A percentile compares a stretch with the other conserved stretches of the same genome.
phyloP scores from a whole-genome alignment of 1,139 yeast species.

The Saccharomyces hybrid region DNA sequence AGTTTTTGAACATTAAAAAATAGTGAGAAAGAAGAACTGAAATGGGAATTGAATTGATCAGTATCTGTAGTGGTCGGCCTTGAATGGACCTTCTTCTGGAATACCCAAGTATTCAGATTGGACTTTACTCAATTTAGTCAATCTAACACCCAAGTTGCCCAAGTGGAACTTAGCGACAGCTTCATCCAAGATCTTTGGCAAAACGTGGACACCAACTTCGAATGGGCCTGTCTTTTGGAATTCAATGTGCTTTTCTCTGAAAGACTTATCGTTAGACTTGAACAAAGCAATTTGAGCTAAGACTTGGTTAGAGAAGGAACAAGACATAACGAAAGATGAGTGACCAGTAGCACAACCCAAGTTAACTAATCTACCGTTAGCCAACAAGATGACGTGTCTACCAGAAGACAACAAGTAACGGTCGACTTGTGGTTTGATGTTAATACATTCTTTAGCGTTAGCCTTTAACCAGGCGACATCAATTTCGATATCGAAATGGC shows the following conservation, averaged over 20 bases:
- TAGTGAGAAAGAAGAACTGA: not conserved
- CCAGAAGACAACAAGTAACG: constrained; percentile 88
- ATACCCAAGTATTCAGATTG: constrained; percentile 96
- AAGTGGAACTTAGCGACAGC: constrained; percentile 98
- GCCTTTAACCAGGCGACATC: constrained; percentile 98
- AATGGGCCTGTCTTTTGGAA: constrained; percentile 91
- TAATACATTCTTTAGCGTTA: constrained; percentile 81
- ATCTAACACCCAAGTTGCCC: constrained; percentile 88
- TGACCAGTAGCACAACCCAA: constrained; percentile 99
- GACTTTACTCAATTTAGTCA: constrained; percentile 65
- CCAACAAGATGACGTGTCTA: constrained; percentile 91
- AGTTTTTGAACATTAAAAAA: constrained; percentile 8
- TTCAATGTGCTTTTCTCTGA: constrained; percentile 80
- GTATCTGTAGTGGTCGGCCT: constrained; percentile 98
- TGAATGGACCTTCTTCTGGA: constrained; percentile 94
- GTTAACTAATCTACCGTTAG: constrained; percentile 99
- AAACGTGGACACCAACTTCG: constrained; percentile 86
- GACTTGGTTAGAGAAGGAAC: constrained; percentile 99
- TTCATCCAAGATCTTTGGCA: constrained; percentile 98
- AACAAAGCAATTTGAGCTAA: constrained; percentile 97
- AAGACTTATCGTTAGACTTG: constrained; percentile 78
- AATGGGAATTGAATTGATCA: constrained; percentile 34
- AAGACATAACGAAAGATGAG: constrained; percentile 98
- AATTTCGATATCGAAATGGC: constrained; percentile 98
- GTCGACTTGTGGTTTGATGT: constrained; percentile 99